Evolutionary conservation across 331 rosid species (phyloP), one percentile per base, ranked within the genome.

Genomic region (Telfairia occidentalis): DNA sequence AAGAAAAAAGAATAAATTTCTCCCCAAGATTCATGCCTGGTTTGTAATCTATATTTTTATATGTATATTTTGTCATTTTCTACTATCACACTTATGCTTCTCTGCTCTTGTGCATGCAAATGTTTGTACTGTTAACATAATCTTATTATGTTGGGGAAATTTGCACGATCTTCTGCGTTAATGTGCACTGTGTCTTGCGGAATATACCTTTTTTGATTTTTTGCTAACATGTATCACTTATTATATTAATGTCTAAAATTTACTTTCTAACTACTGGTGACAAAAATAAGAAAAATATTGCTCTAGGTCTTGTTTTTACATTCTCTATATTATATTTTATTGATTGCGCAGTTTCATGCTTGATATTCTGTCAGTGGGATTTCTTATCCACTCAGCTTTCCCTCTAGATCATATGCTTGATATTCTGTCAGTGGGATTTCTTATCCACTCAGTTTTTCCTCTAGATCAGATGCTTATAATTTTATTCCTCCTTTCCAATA

Each of bases 21-120:
- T 95, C 78, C 96, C 99, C 12, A 95, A 95, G 85, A 95, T 95
- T 78, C 99, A 95, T 86, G 93, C 97, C 5, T 95, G 99, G 99
- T 95, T 87, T 74, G 71, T 69, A 43, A 43, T 42, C 55, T 11
- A 69, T 42, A 69, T 69, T 42, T 35, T 35, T 19, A 8, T 10
- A 13, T 26, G 30, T 21, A 72, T 77, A n/a, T 73, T 60, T 42
- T 37, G 35, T 46, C 11, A 55, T 78, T 66, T 54, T 28, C 42
- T 16, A 43, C 55, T 45, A 26, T 9, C 55, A 1, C 40, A 11
- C 15, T 65, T 10, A 0, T 66, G 26, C 67, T 11, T 70, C 34
- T 45, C 46, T 59, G 23, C 76, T 76, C 61, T 18, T 70, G 65
- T 16, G 53, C 21, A 46, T 11, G 18, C 1, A 30, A 5, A n/a